Evolutionary conservation across 1,284 basidiomycete genomes (phyloP).

Genomic region (Wallemia mellicola): DNA sequence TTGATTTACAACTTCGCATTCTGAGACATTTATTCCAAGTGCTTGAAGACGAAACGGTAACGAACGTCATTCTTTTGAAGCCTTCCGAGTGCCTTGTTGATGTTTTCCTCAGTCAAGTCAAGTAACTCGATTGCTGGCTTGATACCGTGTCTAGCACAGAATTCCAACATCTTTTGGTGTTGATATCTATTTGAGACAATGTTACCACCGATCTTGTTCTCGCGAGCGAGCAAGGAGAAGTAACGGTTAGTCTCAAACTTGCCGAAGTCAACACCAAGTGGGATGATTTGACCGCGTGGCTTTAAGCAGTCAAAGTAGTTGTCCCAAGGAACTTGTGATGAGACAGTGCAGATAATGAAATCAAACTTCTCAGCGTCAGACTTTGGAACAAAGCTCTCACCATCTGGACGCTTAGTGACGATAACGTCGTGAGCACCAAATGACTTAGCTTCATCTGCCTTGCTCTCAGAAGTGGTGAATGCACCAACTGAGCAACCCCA

Average conservation of each 20-base stretch:
- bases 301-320: background rate
- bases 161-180: constrained; percentile 16
- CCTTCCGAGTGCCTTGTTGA: background rate
- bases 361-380: background rate
- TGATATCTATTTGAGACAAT: constrained; percentile 17
- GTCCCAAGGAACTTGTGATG: background rate
- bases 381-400: background rate
- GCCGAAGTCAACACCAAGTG: background rate
- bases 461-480: constrained; percentile 15
- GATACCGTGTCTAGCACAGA: constrained; percentile 14
- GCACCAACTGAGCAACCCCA: background rate
- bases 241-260: constrained; percentile 16
- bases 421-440: background rate
- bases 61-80: background rate
- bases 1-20: no score
- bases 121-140: constrained; percentile 18
- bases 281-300: background rate
- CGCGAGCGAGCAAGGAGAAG: constrained; percentile 16
- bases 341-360: background rate
- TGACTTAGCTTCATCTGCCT: constrained; percentile 11
- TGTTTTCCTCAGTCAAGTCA: background rate
- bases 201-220: constrained; percentile 16
- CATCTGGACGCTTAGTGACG: background rate
- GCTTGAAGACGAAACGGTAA: background rate
- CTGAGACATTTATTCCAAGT: background rate